These are phyloP conservation scores for Wickerhamomyces hampshirensis DNA, from an alignment of 805 yeast genomes.

Conservation along the genomic window DNA sequence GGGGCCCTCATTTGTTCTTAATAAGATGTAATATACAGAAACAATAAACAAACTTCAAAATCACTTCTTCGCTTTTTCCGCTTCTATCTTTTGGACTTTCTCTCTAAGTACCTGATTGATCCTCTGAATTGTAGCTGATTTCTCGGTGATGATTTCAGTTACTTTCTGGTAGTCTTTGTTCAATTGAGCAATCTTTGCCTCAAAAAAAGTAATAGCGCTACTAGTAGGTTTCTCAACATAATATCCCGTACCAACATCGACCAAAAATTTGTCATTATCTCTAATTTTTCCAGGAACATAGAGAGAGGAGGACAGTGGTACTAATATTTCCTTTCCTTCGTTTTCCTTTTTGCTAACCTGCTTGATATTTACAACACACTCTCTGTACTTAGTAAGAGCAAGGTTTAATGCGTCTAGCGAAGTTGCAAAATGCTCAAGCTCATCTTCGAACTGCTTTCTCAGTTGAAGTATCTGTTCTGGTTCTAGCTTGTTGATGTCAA, in stretches of 20 bases:
- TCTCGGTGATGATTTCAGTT: constrained; percentile 69
- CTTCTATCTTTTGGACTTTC: constrained; percentile 35
- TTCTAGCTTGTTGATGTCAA: constrained; percentile 66
- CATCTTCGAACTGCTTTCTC: constrained; percentile 78
- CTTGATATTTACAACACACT: constrained; percentile 70
- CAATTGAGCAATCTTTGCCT: constrained; percentile 66
- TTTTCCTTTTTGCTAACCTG: constrained; percentile 37
- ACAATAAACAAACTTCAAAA: too few relatives aligned
- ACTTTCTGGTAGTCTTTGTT: constrained; percentile 69
- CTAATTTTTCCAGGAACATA: constrained; percentile 82
- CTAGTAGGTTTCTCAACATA: constrained; percentile 72
- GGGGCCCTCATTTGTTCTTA: too few relatives aligned
- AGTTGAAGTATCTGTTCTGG: constrained; percentile 84
- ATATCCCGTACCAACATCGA: constrained; percentile 96
- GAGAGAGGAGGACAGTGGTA: constrained; percentile 84
- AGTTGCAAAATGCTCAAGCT: constrained; percentile 77
- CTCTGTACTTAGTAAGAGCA: constrained; percentile 78
- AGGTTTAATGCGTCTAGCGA: constrained; percentile 79
- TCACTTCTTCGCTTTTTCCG: constrained; percentile 6
- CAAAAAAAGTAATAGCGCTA: constrained; percentile 69
- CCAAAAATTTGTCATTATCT: constrained; percentile 66
- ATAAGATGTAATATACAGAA: too few relatives aligned
- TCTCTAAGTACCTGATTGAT: constrained; percentile 54
- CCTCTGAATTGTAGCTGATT: constrained; percentile 56
- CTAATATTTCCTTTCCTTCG: constrained; percentile 53